Evolutionary conservation across 371 early-diverging fungal species (phyloP).

Genomic region (Circinella umbellata): DNA sequence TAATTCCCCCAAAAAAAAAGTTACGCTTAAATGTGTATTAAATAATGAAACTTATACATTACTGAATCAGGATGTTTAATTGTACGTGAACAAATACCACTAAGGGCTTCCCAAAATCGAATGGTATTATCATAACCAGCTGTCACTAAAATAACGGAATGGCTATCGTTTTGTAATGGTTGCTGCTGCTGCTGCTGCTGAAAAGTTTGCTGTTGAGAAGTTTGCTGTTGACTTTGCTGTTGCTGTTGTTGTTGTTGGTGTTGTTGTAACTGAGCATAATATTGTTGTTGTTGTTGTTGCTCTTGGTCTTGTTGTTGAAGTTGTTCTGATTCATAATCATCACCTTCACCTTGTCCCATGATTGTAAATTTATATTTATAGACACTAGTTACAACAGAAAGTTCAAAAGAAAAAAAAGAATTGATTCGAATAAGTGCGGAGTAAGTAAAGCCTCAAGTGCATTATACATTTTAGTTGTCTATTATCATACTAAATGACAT

Average conservation of each 20-base stretch:
- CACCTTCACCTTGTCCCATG: conserved; percentile 3
- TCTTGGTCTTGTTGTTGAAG: conserved; percentile 8
- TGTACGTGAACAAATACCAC: conserved; percentile 91
- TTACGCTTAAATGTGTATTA: not conserved
- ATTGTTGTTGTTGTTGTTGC: conserved; percentile 17
- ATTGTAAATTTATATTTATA: not conserved
- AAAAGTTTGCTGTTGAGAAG: conserved; percentile 32
- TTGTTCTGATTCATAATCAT: not conserved
- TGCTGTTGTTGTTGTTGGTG: conserved; percentile 14
- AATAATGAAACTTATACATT: conserved; percentile 18
- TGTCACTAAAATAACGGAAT: conserved; percentile 89
- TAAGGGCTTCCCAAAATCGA: conserved; percentile 97
- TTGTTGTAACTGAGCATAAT: conserved; percentile 17
- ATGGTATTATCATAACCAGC: conserved; percentile 97
- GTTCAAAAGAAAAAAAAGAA: no score
- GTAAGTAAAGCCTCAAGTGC: no score
- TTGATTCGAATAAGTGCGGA: no score
- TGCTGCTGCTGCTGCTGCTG: conserved; percentile 24
- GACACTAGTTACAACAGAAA: no score
- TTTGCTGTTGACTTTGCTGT: conserved; percentile 14
- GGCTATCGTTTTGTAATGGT: conserved; percentile 60
- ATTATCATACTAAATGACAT: no score
- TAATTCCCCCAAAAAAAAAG: no score
- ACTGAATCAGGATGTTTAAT: conserved; percentile 94
- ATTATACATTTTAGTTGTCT: no score